Evolutionary conservation across 2,329 filamentous ascomycete genomes (phyloP), one percentile per base, ranked within the genome.

Genomic region (Myriangium duriaei): DNA sequence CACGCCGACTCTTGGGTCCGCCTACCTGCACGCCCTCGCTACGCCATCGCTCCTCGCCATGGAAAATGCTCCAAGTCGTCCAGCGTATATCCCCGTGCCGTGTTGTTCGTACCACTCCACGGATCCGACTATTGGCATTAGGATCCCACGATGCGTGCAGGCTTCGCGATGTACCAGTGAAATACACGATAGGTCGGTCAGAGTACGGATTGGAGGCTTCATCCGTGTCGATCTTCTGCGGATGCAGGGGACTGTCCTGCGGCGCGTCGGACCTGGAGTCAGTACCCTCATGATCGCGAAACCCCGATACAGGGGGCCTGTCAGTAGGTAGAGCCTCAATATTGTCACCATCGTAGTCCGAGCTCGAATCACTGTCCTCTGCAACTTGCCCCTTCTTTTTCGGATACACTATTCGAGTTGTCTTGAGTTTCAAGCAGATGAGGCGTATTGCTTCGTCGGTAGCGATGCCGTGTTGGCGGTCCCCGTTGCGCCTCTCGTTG

Each of bases 21-120:
- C 81, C 81, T 4, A 87, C 57, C 55, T 88, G 82, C 4, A 87
- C 65, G 6, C 79, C 73, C 59, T 88, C 82, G 50, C 76, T 81
- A n/a, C 73, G 69, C 82, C 81, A 87, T 14, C 79, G 64, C 50
- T 81, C 75, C 46, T 81, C 68, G 33, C 78, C 67, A 42, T 65
- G 60, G 46, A 72, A 74, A 10, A 84, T 66, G 1, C 74, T 80
- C 37, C 74, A 72, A 0, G 74, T 78, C 2, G 77, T 82, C 82
- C 82, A 87, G 30, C 78, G 64, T 4, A 87, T 74, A 45, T 85
- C 79, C 9, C 80, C 79, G 45, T 82, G 69, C 9, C 66, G 65
- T 0, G 80, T 86, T 46, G 79, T 59, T 9, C 76, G 64, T 1
- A 81, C 80, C 1, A 60, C 68, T 2, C 77, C 81, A 63, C 68